These are phyloP conservation scores for Neoboletus magnificus DNA, from an alignment of 768 basidiomycete genomes.

Conservation along the genomic window DNA sequence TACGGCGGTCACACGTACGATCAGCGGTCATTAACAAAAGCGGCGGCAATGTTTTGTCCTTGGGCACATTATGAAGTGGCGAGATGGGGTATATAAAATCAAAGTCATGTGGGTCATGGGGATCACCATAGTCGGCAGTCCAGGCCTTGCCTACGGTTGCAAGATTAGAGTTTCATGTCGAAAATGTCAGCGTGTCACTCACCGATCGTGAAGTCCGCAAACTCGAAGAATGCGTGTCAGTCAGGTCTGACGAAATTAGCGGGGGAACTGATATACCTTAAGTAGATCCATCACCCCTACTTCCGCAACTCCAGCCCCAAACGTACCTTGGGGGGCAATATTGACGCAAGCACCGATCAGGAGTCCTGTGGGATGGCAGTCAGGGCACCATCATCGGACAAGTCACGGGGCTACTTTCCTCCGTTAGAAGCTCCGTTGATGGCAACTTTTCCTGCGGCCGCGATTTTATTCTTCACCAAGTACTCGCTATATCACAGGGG, in stretches of 20 bases:
- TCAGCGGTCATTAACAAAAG: constrained; percentile 79
- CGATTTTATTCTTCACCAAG: constrained; percentile 70
- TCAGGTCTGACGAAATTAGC: background rate
- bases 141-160: constrained; percentile 57
- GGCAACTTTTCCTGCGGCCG: constrained; percentile 63
- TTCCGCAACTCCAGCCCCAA: constrained; percentile 78
- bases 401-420: constrained; percentile 39
- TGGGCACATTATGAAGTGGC: constrained; percentile 75
- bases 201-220: constrained; percentile 77
- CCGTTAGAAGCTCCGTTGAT: constrained; percentile 84
- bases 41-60: constrained; percentile 59
- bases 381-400: background rate
- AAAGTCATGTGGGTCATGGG: constrained; percentile 72
- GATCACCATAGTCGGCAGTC: constrained; percentile 77
- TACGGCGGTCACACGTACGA: constrained; percentile 46
- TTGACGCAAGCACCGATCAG: constrained; percentile 85
- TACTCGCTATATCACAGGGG: constrained; percentile 46
- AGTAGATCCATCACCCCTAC: constrained; percentile 81
- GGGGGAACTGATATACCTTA: constrained; percentile 44
- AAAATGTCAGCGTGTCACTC: constrained; percentile 4
- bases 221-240: constrained; percentile 37
- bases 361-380: constrained; percentile 44
- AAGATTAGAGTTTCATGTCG: constrained; percentile 7
- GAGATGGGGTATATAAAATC: constrained; percentile 82
- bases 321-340: constrained; percentile 68